Percentiles rank a stretch among this genome's conserved stretches.
These are phyloP conservation scores for Cenchrus americanus DNA, from an alignment of 176 grass and related monocot genomes.

Conservation along the genomic window DNA sequence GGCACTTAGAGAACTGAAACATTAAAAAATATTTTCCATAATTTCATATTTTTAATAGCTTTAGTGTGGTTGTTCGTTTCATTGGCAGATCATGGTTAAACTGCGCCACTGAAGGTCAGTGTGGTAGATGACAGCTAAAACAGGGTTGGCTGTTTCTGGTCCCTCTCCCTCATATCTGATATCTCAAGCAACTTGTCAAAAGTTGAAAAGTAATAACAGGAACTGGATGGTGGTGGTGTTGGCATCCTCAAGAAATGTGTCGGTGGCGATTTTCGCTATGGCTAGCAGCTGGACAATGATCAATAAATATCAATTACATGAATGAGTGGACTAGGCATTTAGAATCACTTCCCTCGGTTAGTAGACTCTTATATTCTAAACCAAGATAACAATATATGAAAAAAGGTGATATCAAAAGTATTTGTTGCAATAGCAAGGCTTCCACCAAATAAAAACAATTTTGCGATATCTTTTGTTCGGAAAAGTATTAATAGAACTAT, in stretches of 20 bases:
- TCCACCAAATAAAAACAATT: slow-evolving; percentile 20
- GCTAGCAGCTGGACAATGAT: slow-evolving; percentile 26
- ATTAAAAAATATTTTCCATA: neutral
- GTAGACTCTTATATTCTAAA: slow-evolving; percentile 42
- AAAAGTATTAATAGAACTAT: slow-evolving; percentile 14
- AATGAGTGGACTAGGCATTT: slow-evolving; percentile 18
- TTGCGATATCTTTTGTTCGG: neutral
- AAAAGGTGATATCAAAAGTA: slow-evolving; percentile 36
- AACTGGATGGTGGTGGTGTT: neutral
- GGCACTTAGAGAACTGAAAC: too few species aligned
- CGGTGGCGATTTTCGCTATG: neutral
- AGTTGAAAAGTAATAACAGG: slow-evolving; percentile 24
- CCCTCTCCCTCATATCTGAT: neutral
- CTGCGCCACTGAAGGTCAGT: neutral
- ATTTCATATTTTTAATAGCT: neutral
- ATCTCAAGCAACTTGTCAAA: slow-evolving; percentile 25
- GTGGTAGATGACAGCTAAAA: slow-evolving; percentile 37
- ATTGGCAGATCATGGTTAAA: slow-evolving; percentile 33
- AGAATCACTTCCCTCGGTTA: slow-evolving; percentile 13
- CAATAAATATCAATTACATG: neutral
- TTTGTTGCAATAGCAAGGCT: slow-evolving; percentile 13
- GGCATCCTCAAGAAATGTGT: neutral
- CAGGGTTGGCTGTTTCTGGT: slow-evolving; percentile 31
- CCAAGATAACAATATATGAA: slow-evolving; percentile 31
- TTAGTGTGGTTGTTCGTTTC: neutral